Evolutionary conservation across 257 asterid species (phyloP), one percentile per base, ranked within the genome.

Genomic region (Mitragyna speciosa): DNA sequence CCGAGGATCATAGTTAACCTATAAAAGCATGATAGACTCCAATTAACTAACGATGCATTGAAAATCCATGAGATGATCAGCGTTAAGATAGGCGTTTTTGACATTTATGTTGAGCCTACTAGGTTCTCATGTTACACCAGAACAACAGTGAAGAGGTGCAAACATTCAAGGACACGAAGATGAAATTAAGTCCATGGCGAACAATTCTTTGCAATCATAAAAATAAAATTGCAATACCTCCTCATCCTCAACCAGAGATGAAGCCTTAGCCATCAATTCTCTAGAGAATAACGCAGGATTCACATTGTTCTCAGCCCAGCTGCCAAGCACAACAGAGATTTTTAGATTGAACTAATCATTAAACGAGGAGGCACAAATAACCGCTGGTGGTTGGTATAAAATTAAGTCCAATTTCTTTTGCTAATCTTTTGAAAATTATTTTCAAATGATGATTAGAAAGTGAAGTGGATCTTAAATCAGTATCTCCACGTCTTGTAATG

Each of bases 271-370:
- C 82, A 92, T 91, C 77, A 94, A 79, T 86, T 94, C 96, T 30
- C 91, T 87, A 22, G 98, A 92, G 82, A 92, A 94, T 28, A 90
- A 83, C 33, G 98, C 97, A 59, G 97, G 98, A 89, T 94, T 76
- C 76, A 94, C 98, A 77, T 89, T 84, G 51, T 88, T 83, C 69
- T 92, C 95, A 72, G 97, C 94, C 98, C 98, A 94, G 39, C 98
- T 94, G 90, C 84, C 81, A 78, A 70, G 19, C 33, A 78, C 8
- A 59, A n/a, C 61, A 76, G 17, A 16, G 17, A 61, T 14, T 45
- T 69, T 49, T 65, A 54, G 43, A 70, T 26, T 22, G 61, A 77
- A 58, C 56, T 22, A 74, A 36, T 2, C 41, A 36, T 36, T 36
- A 36, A 36, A 36, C 41, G 4, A 36, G 41, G 41, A 36, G 41